Base-by-base conservation (phyloP, 805 yeast species). In the Spathaspora gorwiae region DNA sequence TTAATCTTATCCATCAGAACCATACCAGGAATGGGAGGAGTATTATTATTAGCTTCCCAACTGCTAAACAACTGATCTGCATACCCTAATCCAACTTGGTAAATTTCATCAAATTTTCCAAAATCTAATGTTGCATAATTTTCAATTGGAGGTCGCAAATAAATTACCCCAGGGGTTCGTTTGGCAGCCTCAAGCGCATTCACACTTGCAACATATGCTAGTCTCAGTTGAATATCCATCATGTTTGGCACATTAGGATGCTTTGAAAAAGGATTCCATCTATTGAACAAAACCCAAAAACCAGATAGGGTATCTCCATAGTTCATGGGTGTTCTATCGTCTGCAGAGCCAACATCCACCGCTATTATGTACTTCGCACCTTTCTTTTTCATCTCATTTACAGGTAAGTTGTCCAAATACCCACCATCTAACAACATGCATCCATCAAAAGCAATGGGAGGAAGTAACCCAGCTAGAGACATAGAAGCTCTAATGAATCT, bases 391-490 rank as follows among this genome's bases (percentile, higher is more conserved):
- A 92, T 94, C 60, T 92, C 97, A 52, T 75, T 75, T 2, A 92
- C 98, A 0, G 99, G 95, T 46, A 92, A 70, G 60, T 92, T 92
- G 60, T 92, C 98, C 44, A 94, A 83, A 61, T 94, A 92, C 0
- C 99, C 99, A 37, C 99, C 99, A 64, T 92, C 99, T 37, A 94
- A 67, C 27, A 94, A 66, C 98, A 92, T 92, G 35, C 86, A 80
- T 0, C 99, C 99, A 44, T 87, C 82, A 56, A 82, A 94, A 3
- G 94, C 84, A 24, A 94, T 71, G 1, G 92, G 92, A 3, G 99
- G 99, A 24, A 92, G 68, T 34, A 94, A 70, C 0, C 98, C 97
- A 1, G 98, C 98, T 41, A 92, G 72, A 0, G 97, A 85, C 99
- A 92, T 92, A 0, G 97, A 88, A 0, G 99, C 99, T 42, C 99